Percentiles rank a stretch among this genome's conserved stretches.
Evolutionary conservation across 257 asterid species (phyloP).

Genomic region (Datura wrightii): DNA sequence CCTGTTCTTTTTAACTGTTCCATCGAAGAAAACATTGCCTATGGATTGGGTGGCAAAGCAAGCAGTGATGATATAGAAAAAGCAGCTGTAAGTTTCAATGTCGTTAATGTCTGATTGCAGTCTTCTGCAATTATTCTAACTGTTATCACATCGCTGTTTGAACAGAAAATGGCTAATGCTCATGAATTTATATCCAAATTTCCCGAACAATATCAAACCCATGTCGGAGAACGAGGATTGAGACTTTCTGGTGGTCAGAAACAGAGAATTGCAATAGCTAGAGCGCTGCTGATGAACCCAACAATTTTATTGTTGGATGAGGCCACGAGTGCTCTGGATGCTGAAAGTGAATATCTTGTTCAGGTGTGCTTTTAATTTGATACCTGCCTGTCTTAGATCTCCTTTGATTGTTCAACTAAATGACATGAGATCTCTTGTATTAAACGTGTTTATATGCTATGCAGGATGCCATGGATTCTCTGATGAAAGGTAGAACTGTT

Average conservation of each 20-base stretch:
- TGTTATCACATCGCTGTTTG: slow-evolving; percentile 20
- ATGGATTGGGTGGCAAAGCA: slow-evolving; percentile 77
- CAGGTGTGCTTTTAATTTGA: slow-evolving; percentile 53
- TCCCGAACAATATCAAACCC: slow-evolving; percentile 69
- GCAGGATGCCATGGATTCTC: slow-evolving; percentile 91
- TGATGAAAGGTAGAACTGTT: slow-evolving; percentile 85
- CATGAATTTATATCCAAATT: slow-evolving; percentile 71
- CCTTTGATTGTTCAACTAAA: not conserved
- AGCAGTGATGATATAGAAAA: slow-evolving; percentile 67
- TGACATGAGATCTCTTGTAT: not conserved
- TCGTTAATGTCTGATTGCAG: not conserved
- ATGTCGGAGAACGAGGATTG: slow-evolving; percentile 83
- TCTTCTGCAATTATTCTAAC: slow-evolving; percentile 11
- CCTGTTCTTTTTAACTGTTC: slow-evolving; percentile 90
- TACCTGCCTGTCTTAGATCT: not conserved
- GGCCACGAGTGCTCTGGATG: slow-evolving; percentile 89
- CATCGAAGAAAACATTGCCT: slow-evolving; percentile 83
- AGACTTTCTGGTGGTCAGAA: slow-evolving; percentile 93
- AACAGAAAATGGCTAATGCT: slow-evolving; percentile 87
- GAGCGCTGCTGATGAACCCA: slow-evolving; percentile 83
- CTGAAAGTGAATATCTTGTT: slow-evolving; percentile 82
- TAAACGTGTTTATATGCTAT: slow-evolving; percentile 3
- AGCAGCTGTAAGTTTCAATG: slow-evolving; percentile 67
- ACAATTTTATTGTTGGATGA: slow-evolving; percentile 77
- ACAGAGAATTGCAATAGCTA: slow-evolving; percentile 85